These are phyloP conservation scores for Pseudogymnoascus sp. DNA, from an alignment of 2,329 filamentous ascomycete species.

Conservation along the genomic window DNA sequence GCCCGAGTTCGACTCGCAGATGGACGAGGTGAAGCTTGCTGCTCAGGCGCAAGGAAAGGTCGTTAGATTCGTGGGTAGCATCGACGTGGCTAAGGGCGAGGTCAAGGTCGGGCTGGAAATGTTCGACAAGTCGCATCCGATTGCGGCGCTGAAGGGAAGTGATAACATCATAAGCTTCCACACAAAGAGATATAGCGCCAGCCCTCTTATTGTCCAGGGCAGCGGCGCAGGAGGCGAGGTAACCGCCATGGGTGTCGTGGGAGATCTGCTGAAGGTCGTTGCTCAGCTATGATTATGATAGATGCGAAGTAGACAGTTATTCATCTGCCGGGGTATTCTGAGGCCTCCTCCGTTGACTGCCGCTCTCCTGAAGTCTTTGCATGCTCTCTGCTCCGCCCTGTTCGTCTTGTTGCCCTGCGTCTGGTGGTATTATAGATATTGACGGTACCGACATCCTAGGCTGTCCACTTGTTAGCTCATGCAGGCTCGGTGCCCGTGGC, in stretches of 20 bases:
- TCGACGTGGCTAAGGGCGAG: conserved; percentile 70
- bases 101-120: conserved; percentile 91
- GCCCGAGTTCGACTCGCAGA: conserved; percentile 75
- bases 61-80: conserved; percentile 86
- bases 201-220: conserved; percentile 89
- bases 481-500: conserved; percentile 54
- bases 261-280: conserved; percentile 83
- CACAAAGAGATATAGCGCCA: conserved; percentile 85
- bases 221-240: conserved; percentile 91
- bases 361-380: not conserved
- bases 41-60: conserved; percentile 86
- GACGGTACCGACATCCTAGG: conserved; percentile 24
- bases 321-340: not conserved
- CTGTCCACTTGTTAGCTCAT: conserved; percentile 45
- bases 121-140: conserved; percentile 80
- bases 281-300: conserved; percentile 46
- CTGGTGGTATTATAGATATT: conserved; percentile 8
- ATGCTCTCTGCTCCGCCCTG: not conserved
- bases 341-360: not conserved
- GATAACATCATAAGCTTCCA: conserved; percentile 99
- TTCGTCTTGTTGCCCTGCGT: conserved; percentile 10
- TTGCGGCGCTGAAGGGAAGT: conserved; percentile 90
- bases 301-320: conserved; percentile 1
- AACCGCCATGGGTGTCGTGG: conserved; percentile 96
- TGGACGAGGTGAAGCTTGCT: conserved; percentile 80